phyloP scores from a whole-genome alignment of 2,329 filamentous ascomycete genomes.

The Chaetomiaceae sp. region DNA sequence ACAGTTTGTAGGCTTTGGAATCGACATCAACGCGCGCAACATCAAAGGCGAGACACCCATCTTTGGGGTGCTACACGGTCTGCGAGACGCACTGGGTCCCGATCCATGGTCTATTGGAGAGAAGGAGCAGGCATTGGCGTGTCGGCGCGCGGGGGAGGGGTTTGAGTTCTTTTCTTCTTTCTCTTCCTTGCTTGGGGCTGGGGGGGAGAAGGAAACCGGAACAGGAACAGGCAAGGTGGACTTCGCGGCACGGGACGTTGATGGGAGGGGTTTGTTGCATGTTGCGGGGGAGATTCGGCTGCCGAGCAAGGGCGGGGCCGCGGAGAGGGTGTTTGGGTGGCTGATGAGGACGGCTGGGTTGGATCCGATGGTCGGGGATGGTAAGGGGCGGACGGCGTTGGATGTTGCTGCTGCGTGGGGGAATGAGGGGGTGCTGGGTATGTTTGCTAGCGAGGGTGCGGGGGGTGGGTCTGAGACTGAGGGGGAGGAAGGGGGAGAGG shows the following conservation, averaged over 20 bases:
- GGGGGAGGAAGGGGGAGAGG: too few species aligned
- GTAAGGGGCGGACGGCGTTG: conserved; percentile 28
- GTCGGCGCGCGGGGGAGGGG: background rate
- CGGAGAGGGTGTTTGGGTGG: conserved; percentile 24
- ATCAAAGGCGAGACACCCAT: conserved; percentile 15
- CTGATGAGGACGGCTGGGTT: conserved; percentile 28
- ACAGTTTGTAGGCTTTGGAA: background rate
- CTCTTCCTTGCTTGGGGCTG: too few species aligned
- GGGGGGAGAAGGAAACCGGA: too few species aligned
- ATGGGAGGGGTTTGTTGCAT: conserved; percentile 30
- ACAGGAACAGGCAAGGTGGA: too few species aligned
- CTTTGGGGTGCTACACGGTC: conserved; percentile 1
- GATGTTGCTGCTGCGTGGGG: conserved; percentile 33
- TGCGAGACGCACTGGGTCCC: too few species aligned
- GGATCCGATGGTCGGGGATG: conserved; percentile 30
- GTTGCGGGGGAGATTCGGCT: too few species aligned
- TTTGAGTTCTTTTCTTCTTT: too few species aligned
- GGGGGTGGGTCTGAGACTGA: too few species aligned
- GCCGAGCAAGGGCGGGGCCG: conserved; percentile 20
- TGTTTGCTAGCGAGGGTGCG: conserved; percentile 29
- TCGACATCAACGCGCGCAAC: conserved; percentile 7
- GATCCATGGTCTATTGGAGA: too few species aligned
- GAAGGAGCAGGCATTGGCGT: background rate
- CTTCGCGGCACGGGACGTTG: too few species aligned
- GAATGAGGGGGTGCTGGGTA: conserved; percentile 25